A percentile compares a stretch with the other conserved stretches of the same genome.
Conservation (phyloP, 176 grass and related monocot species). For the Poa annua region DNA sequence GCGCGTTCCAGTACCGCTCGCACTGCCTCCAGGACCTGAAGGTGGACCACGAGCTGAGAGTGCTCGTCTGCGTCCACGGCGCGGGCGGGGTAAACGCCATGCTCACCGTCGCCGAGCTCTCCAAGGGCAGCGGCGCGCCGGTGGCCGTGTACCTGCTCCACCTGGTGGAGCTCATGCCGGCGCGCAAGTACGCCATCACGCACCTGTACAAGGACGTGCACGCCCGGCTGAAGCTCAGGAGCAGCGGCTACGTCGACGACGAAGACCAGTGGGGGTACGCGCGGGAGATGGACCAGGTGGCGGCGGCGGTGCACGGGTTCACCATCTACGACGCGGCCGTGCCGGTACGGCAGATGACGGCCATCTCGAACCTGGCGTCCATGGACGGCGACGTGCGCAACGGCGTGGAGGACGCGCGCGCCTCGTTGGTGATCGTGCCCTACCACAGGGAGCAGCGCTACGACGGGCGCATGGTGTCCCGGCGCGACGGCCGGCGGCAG, state of each 20-base stretch:
- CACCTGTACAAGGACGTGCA: constrained; percentile 48
- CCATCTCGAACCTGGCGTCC: constrained; percentile 47
- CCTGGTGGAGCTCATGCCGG: constrained; percentile 58
- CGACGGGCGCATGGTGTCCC: constrained; percentile 70
- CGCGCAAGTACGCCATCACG: constrained; percentile 63
- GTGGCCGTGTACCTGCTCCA: constrained; percentile 56
- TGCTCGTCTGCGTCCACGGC: constrained; percentile 62
- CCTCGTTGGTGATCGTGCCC: constrained; percentile 58
- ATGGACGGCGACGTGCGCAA: constrained; percentile 76
- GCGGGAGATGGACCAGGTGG: constrained; percentile 56
- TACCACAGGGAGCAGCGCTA: constrained; percentile 80
- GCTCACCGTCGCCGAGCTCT: constrained; percentile 52
- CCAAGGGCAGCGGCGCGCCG: constrained; percentile 31
- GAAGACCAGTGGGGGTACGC: constrained; percentile 48
- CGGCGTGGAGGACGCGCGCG: constrained; percentile 58
- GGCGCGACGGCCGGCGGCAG: constrained; percentile 40
- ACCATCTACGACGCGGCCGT: constrained; percentile 43
- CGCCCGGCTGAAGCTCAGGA: too few relatives aligned
- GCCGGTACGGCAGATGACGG: constrained; percentile 52
- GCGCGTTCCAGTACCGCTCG: constrained; percentile 39
- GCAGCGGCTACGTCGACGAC: too few relatives aligned
- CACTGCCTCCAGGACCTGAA: constrained; percentile 57
- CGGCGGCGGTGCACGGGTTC: constrained; percentile 44
- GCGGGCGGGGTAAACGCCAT: constrained; percentile 36
- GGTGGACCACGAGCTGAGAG: constrained; percentile 53